Conservation (phyloP, 2,329 filamentous ascomycete genomes). For the Microcera coccophila region DNA sequence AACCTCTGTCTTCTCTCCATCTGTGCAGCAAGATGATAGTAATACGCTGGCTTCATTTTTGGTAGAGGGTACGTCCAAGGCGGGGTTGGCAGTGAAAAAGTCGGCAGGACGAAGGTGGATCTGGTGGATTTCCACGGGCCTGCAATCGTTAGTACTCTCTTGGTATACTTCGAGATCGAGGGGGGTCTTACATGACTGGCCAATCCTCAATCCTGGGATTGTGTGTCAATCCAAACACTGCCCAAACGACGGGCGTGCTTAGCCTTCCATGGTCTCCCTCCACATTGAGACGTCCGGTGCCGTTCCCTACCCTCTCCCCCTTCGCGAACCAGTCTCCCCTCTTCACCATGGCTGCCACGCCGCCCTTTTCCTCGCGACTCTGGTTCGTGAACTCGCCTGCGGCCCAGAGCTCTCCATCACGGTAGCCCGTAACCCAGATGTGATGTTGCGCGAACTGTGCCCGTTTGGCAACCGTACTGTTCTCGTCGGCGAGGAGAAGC, state of each 20-base stretch:
- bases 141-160: neutral
- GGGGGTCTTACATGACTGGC: constrained; percentile 46
- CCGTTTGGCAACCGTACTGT: constrained; percentile 41
- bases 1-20: constrained; percentile 3
- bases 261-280: constrained; percentile 3
- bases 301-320: constrained; percentile 8
- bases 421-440: constrained; percentile 47
- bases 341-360: constrained; percentile 45
- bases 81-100: constrained; percentile 46
- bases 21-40: constrained; percentile 32
- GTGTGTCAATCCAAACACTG: constrained; percentile 47
- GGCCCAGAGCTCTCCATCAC: constrained; percentile 48
- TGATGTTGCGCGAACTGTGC: constrained; percentile 45
- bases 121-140: constrained; percentile 13
- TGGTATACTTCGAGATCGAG: neutral
- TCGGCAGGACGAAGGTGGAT: constrained; percentile 34
- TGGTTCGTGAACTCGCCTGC: constrained; percentile 51
- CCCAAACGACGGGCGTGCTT: constrained; percentile 42
- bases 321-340: constrained; percentile 45
- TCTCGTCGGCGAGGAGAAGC: constrained; percentile 43
- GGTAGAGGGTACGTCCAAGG: constrained; percentile 41
- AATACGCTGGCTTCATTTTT: constrained; percentile 40
- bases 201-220: constrained; percentile 48
- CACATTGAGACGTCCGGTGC: neutral
- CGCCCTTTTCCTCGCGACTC: constrained; percentile 42